phyloP scores from a whole-genome alignment of 768 basidiomycete species.

The Leccinellum albellum region DNA sequence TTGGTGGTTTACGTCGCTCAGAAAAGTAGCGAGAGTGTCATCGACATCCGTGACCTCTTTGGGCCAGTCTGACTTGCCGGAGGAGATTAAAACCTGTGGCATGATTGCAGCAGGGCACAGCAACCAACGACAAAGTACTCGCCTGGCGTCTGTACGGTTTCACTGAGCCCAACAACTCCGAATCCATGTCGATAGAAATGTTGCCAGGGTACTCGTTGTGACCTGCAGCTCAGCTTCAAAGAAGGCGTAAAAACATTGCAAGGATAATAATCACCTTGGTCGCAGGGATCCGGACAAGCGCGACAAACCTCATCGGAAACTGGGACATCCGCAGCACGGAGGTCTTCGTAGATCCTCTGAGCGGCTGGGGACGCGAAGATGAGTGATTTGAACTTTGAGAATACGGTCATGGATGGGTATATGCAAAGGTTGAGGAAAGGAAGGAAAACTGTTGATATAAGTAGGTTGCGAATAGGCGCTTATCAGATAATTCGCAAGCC shows the following conservation, averaged over 20 bases:
- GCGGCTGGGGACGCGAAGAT: conserved; percentile 25
- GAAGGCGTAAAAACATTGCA: conserved; percentile 27
- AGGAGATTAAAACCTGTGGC: conserved; percentile 78
- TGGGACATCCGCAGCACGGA: conserved; percentile 60
- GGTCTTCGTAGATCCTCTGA: conserved; percentile 43
- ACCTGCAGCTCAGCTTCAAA: conserved; percentile 37
- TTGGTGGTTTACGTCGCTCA: conserved; percentile 29
- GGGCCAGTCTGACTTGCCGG: conserved; percentile 87
- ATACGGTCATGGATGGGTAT: conserved; percentile 17
- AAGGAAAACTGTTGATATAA: background rate
- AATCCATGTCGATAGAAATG: conserved; percentile 76
- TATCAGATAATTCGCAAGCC: conserved; percentile 3
- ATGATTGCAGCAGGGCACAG: background rate
- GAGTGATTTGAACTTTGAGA: conserved; percentile 25
- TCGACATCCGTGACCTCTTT: conserved; percentile 70
- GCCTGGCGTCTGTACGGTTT: conserved; percentile 84
- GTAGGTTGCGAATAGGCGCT: background rate
- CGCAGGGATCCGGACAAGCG: conserved; percentile 73
- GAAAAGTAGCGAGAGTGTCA: conserved; percentile 65
- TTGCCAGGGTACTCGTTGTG: conserved; percentile 71
- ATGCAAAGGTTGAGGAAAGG: background rate
- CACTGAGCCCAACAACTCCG: conserved; percentile 80
- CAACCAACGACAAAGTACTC: conserved; percentile 8
- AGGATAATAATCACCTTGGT: conserved; percentile 47
- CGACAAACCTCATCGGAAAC: conserved; percentile 66